phyloP scores from a whole-genome alignment of 2,329 filamentous ascomycete genomes.

The Madurella mycetomatis region DNA sequence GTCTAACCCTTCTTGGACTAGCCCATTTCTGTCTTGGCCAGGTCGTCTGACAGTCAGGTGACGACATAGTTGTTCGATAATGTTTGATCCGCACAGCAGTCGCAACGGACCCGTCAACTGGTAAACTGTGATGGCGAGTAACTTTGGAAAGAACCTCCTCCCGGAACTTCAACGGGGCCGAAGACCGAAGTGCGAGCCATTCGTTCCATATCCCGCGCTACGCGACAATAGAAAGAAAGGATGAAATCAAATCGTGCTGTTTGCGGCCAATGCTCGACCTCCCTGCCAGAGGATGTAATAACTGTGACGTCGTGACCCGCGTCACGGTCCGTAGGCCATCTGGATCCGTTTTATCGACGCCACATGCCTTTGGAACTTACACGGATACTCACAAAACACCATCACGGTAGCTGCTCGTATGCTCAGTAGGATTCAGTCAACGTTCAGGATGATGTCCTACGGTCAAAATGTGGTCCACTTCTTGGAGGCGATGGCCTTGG shows the following conservation, averaged over 20 bases:
- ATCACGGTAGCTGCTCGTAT: conserved; percentile 3
- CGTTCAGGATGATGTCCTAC: conserved; percentile 12
- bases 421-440: not conserved
- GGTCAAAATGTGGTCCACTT: conserved; percentile 26
- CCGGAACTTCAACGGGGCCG: not conserved
- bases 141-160: not conserved
- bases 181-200: too few relatives aligned
- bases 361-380: not conserved
- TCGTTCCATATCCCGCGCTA: not conserved
- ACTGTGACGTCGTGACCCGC: conserved; percentile 14
- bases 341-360: not conserved
- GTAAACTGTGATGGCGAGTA: not conserved
- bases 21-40: conserved; percentile 1
- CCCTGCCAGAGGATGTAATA: conserved; percentile 3
- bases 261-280: not conserved
- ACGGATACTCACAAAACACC: not conserved
- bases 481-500: conserved; percentile 34
- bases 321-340: not conserved
- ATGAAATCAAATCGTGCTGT: not conserved
- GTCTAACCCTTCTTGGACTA: conserved; percentile 1
- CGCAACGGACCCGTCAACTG: not conserved
- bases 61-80: not conserved
- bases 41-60: not conserved
- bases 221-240: not conserved
- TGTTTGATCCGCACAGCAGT: not conserved